Evolutionary conservation across 1,139 yeast genomes (phyloP).

Genomic region (Wickerhamomyces sp.): DNA sequence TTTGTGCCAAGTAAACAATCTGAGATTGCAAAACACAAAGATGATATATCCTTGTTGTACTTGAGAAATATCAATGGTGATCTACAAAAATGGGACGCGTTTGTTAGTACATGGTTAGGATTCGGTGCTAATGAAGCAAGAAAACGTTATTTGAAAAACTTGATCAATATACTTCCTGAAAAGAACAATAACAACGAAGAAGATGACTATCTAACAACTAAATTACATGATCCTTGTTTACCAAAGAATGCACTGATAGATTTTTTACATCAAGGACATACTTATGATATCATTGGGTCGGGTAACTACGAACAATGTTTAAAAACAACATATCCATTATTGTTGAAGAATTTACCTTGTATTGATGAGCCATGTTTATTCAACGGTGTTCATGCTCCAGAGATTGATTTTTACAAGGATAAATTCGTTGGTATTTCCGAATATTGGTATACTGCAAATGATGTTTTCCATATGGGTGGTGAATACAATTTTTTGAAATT

Average conservation of each 20-base stretch:
- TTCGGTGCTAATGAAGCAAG: constrained; percentile 83
- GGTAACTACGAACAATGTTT: constrained; percentile 69
- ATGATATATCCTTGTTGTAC: constrained; percentile 55
- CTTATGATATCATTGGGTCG: constrained; percentile 51
- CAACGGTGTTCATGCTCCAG: constrained; percentile 78
- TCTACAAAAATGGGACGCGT: constrained; percentile 61
- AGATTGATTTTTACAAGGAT: constrained; percentile 62
- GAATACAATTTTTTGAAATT: constrained; percentile 61
- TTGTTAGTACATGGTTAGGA: constrained; percentile 80
- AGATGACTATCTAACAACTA: constrained; percentile 34
- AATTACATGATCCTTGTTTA: constrained; percentile 62
- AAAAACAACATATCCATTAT: constrained; percentile 62
- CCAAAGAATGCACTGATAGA: constrained; percentile 51
- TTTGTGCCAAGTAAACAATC: constrained; percentile 58
- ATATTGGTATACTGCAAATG: constrained; percentile 84
- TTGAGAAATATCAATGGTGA: constrained; percentile 58
- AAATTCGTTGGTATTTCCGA: constrained; percentile 77
- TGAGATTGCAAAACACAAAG: constrained; percentile 52
- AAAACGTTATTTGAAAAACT: constrained; percentile 52
- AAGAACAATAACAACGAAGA: constrained; percentile 33
- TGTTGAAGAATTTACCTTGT: constrained; percentile 71
- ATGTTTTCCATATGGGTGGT: constrained; percentile 73
- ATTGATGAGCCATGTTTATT: constrained; percentile 69
- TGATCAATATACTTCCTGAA: constrained; percentile 40
- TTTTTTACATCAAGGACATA: constrained; percentile 39